Evolutionary conservation across 148 eudicot species (phyloP).

Genomic region (Amaranthus cruentus): DNA sequence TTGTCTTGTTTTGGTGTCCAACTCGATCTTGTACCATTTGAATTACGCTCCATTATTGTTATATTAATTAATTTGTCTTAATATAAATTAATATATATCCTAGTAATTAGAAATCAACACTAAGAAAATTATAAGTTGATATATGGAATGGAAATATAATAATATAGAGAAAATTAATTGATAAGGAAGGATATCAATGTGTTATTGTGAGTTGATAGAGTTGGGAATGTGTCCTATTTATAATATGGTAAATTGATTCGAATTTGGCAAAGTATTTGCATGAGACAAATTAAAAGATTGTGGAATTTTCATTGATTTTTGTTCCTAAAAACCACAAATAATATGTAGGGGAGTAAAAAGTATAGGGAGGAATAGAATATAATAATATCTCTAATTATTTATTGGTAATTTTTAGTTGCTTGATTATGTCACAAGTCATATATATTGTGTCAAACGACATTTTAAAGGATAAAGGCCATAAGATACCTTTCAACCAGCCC

Average conservation of each 20-base stretch:
- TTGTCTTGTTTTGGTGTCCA: conserved; percentile 51
- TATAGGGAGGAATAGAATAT: neutral
- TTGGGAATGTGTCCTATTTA: conserved; percentile 34
- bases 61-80: neutral
- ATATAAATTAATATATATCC: neutral
- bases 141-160: neutral
- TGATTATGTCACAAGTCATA: neutral
- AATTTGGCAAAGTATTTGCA: conserved; percentile 30
- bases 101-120: neutral
- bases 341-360: conserved; percentile 5
- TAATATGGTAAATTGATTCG: conserved; percentile 41
- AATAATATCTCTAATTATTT: conserved; percentile 16
- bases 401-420: neutral
- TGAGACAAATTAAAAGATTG: conserved; percentile 15
- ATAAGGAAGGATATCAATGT: conserved; percentile 1
- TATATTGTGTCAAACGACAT: neutral
- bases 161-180: neutral
- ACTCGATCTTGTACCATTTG: conserved; percentile 21
- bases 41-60: conserved; percentile 11
- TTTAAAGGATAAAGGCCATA: neutral
- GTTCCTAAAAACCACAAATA: conserved; percentile 39
- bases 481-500: neutral
- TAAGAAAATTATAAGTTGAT: neutral
- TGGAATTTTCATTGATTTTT: conserved; percentile 38
- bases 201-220: conserved; percentile 32